phyloP scores from a whole-genome alignment of 2,329 filamentous ascomycete genomes.

The Fusarium duplospermum region DNA sequence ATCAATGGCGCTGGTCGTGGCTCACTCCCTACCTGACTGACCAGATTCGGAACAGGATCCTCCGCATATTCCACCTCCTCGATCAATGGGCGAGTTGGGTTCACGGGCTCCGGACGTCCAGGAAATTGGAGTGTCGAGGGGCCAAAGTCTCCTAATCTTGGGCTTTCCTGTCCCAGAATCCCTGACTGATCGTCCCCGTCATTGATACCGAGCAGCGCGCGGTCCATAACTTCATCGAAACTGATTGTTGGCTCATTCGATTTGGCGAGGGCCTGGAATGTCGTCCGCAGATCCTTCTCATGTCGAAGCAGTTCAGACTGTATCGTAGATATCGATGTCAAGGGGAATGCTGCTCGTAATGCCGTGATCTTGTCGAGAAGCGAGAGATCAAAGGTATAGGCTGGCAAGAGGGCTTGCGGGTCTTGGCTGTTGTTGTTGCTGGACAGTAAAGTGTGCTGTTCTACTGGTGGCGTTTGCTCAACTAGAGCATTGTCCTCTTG shows the following conservation, averaged over 20 bases:
- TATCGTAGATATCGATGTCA: conserved; percentile 49
- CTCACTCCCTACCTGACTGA: background rate
- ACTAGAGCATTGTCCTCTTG: conserved; percentile 36
- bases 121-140: conserved; percentile 18
- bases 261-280: conserved; percentile 52
- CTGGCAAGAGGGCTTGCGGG: background rate
- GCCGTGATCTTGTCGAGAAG: conserved; percentile 49
- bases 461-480: conserved; percentile 16
- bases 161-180: conserved; percentile 4
- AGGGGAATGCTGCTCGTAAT: conserved; percentile 59
- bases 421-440: background rate
- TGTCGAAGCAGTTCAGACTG: conserved; percentile 51
- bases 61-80: conserved; percentile 39
- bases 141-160: conserved; percentile 7
- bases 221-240: conserved; percentile 50
- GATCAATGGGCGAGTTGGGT: conserved; percentile 45
- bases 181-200: conserved; percentile 2
- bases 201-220: conserved; percentile 32
- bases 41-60: background rate
- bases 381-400: conserved; percentile 22
- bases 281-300: conserved; percentile 49
- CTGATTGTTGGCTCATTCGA: conserved; percentile 47
- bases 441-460: conserved; percentile 10
- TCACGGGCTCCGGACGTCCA: background rate
- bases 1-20: background rate